Conservation (phyloP, 306 rosid genomes). For the Cyamopsis tetragonoloba region DNA sequence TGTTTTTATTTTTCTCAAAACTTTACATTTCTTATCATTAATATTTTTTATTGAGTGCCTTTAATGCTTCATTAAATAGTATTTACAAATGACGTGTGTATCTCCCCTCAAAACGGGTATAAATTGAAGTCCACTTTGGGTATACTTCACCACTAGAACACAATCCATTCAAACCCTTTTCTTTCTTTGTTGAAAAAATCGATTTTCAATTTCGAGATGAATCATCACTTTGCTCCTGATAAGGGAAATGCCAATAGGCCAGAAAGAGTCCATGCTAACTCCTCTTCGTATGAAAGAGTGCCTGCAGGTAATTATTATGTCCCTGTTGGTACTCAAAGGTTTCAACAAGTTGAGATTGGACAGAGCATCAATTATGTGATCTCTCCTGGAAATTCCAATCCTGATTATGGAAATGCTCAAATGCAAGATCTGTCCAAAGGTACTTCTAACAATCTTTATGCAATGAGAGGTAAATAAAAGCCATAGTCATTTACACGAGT, state of each 20-base stretch:
- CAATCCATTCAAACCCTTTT: not conserved
- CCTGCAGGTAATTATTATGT: constrained; percentile 14
- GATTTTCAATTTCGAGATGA: constrained; percentile 5
- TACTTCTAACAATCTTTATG: not conserved
- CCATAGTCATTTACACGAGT: too few relatives aligned
- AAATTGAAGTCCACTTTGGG: constrained; percentile 16
- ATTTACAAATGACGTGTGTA: constrained; percentile 1
- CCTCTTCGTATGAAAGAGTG: constrained; percentile 21
- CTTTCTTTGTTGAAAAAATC: not conserved
- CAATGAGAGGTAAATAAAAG: not conserved
- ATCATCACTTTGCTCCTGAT: not conserved
- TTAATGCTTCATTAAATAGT: not conserved
- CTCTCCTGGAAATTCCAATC: not conserved
- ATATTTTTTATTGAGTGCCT: too few relatives aligned
- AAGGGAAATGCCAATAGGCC: constrained; percentile 11
- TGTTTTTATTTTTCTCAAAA: too few relatives aligned
- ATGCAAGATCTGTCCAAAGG: too few relatives aligned
- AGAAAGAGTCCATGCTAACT: not conserved
- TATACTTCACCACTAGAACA: not conserved
- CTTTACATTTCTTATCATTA: too few relatives aligned
- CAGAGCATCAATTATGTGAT: not conserved
- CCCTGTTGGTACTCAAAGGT: constrained; percentile 23
- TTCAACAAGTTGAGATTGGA: not conserved
- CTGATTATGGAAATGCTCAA: too few relatives aligned
- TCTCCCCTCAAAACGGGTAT: not conserved